Base-by-base conservation (phyloP, 345 rosid species). In the Ceriops tagal region DNA sequence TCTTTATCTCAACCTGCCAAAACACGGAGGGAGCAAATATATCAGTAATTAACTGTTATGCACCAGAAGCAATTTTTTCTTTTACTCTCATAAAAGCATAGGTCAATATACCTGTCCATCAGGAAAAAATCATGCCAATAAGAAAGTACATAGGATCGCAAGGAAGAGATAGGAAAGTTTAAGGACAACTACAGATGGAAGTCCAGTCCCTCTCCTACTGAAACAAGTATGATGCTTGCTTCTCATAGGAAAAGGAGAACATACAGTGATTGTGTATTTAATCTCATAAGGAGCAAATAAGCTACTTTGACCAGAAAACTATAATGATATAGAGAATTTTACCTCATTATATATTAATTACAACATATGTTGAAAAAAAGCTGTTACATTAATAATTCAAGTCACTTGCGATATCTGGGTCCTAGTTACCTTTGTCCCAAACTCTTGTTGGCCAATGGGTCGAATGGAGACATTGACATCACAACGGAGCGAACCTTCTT, bases 401-500 rank as follows among this genome's bases (percentile, higher is more conserved):
- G 21, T 59, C 35, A 6, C 58, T 30, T 64, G 16, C 2, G 32
- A 30, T 59, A 46, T 24, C 61, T 4, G 51, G 39, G 75, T 5
- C 16, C 22, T 46, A 69, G 4, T 53, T 75, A 91, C 97, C 92
- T 95, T 95, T 43, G 99, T 95, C 62, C 99, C 97, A 71, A 89
- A 91, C 77, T 95, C 83, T 49, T 63, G 31, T 70, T 87, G 96
- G 20, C 93, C 97, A 71, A 83, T 64, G 8, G 99, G 99, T 66
- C 97, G 87, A 66, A 95, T 78, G 47, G 99, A 95, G 70, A 95
- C 83, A 70, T 95, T 95, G n/a, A 95, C 99, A 70, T 95, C 97
- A 58, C 96, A 95, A 0, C 97, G 91, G 74, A 95, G 93, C 31
- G 97, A 95, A 26, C 96, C 99, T 88, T 91, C 96, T 72, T 91